Base-by-base conservation (phyloP, 2,329 filamentous ascomycete species). In the Neofusicoccum ribis region DNA sequence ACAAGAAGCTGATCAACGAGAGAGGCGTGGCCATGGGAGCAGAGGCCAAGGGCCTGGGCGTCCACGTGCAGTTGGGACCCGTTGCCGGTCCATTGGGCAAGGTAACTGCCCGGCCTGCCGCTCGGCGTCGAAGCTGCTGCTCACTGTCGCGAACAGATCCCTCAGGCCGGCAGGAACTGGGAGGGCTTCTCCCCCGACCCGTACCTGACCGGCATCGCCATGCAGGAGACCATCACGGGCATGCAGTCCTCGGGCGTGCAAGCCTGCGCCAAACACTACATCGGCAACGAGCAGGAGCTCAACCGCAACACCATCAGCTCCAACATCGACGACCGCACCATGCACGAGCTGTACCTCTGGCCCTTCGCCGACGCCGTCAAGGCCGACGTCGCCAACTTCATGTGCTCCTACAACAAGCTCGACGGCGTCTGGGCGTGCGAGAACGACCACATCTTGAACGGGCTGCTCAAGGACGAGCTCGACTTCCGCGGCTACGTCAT, bases 331-430 rank as follows among this genome's bases (percentile, higher is more conserved):
- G 88, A 90, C 70, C 83, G 84, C 68, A 87, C 87, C 0, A 79
- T 90, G 65, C 87, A 89, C 68, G 88, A 90, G 72, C 80, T 85
- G 15, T 90, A 90, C 64, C 79, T 88, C 1, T 90, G 86, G 83
- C 88, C 88, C 0, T 91, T 90, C 66, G 83, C 86, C 67, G 85
- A 90, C 65, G 84, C 85, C 0, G 75, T 90, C 3, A 79, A 75
- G 11, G 86, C 86, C 3, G 86, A 86, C 0, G 83, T 82, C 0
- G 83, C 80, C 0, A 84, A 83, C 0, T 76, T 89, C 44, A 90
- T 90, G 88, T 90, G 88, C 68, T 64, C 46, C 20, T 77, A 77
- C 67, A 77, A 76, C 64, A 76, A 75, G 64, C 69, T 85, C 63
- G 84, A 85, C 69, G 80, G 80, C 37, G 81, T 80, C 0, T 85